Base-by-base conservation (phyloP, 192 early-diverging fungal species). In the Coemansia sp. region DNA sequence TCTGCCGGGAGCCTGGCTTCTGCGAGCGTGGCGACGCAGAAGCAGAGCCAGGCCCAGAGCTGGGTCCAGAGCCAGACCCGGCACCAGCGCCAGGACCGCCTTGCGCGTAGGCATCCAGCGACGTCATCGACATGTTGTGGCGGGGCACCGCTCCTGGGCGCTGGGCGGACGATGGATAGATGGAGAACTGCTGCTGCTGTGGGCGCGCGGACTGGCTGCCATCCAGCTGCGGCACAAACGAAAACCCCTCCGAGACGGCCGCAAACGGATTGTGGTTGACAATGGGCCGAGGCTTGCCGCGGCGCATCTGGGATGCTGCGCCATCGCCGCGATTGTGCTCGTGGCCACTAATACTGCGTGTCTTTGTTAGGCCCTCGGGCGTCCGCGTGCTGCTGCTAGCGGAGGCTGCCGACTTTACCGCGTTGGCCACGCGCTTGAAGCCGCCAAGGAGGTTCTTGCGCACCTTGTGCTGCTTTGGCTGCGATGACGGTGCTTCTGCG, bases 341-440 rank as follows among this genome's bases (percentile, higher is more conserved):
- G 32, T 32, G 17, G 51, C 32, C 22, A 20, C 51, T 43, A 37
- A 13, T 61, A 60, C 37, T 51, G 50, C 25, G 40, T 10, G 10
- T 69, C 49, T 42, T 32, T 32, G 57, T 0, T 32, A 59, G n/a
- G 43, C 46, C 32, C 61, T 55, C 12, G 61, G 53, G 6, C 39
- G n/a, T 17, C 7, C 61, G 57, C 5, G 41, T 54, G 17, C 53
- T 64, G 32, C 4, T 32, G 32, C 32, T 32, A 32, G 32, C 32
- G 4, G 32, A 32, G 11, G 69, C 75, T 6, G 80, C 80, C 0
- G 75, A 69, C 17, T 77, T 77, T 11, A 83, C 80, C 0, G 80
- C 80, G 43, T 83, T 71, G 17, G 75, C 80, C 25, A 77, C 80
- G 13, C 75, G 75, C 17, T 62, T 70, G 66, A 83, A 71, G 41